Conservation (phyloP, 371 early-diverging fungal genomes). For the Dinochytrium kinnereticum region DNA sequence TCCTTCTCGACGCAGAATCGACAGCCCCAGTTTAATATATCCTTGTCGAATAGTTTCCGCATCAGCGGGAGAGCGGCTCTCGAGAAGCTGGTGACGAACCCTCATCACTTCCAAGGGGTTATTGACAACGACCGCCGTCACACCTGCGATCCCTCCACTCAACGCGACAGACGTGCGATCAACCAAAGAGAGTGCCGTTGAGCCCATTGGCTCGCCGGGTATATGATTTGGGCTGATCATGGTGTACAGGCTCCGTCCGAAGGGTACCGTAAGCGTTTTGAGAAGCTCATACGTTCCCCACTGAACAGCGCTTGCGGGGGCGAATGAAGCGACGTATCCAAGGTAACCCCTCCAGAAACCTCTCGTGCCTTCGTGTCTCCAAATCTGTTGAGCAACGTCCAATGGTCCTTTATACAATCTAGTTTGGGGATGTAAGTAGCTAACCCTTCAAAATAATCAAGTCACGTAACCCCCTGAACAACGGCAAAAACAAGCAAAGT, state of each 20-base stretch:
- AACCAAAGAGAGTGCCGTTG: background rate
- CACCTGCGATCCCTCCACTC: conserved; percentile 44
- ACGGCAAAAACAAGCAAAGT: too few species aligned
- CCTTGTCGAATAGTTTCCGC: conserved; percentile 41
- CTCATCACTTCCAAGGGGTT: conserved; percentile 54
- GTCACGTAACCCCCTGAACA: too few species aligned
- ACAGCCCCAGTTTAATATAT: conserved; percentile 34
- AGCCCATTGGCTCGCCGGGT: background rate
- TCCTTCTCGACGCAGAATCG: conserved; percentile 41
- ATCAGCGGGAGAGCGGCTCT: conserved; percentile 35
- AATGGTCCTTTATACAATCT: conserved; percentile 31
- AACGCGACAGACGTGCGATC: conserved; percentile 26
- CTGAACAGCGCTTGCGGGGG: conserved; percentile 53
- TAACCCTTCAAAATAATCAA: too few species aligned
- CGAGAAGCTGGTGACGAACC: conserved; percentile 49
- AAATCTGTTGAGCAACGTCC: conserved; percentile 40
- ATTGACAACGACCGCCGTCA: conserved; percentile 48
- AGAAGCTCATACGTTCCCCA: conserved; percentile 54
- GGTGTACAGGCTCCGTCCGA: background rate
- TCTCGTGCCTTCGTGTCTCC: conserved; percentile 34
- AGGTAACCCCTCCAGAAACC: conserved; percentile 52
- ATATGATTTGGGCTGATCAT: background rate
- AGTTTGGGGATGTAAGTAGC: too few species aligned
- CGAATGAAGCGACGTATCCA: conserved; percentile 50
- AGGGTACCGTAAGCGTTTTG: conserved; percentile 35